phyloP scores from a whole-genome alignment of 192 early-diverging fungal genomes.

The Rhizophagus clarus region DNA sequence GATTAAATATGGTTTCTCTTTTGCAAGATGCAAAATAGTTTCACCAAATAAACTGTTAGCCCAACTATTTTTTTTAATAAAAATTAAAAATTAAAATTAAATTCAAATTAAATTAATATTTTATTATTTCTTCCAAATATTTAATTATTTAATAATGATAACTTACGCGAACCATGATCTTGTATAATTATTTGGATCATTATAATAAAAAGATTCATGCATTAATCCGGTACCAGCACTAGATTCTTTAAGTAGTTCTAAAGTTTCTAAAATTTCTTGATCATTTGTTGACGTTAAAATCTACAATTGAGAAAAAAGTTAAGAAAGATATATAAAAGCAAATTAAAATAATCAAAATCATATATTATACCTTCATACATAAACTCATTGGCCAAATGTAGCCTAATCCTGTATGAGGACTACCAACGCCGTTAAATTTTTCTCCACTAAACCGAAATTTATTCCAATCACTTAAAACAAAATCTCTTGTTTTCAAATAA shows the following conservation, averaged over 20 bases:
- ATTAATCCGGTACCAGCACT: background rate
- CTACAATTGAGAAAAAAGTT: background rate
- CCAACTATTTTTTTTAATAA: background rate
- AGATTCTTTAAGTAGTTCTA: background rate
- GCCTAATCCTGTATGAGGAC: constrained; percentile 16
- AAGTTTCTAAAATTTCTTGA: constrained; percentile 2
- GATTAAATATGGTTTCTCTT: constrained; percentile 5
- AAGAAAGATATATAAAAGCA: too few relatives aligned
- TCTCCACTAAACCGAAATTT: constrained; percentile 63
- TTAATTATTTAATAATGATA: background rate
- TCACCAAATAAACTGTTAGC: constrained; percentile 15
- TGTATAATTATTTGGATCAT: constrained; percentile 11
- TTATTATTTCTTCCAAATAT: too few relatives aligned
- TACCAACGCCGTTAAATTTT: background rate
- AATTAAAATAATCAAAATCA: background rate
- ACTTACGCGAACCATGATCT: constrained; percentile 22
- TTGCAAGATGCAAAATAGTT: background rate
- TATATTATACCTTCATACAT: background rate
- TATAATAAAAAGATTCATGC: constrained; percentile 3
- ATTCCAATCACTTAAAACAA: constrained; percentile 64
- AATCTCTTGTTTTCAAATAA: constrained; percentile 59
- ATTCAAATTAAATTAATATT: too few relatives aligned
- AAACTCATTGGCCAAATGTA: constrained; percentile 21
- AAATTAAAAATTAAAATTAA: too few relatives aligned
- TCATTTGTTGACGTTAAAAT: constrained; percentile 18